Base-by-base conservation (phyloP, 306 rosid genomes). In the Potentilla sterilis region DNA sequence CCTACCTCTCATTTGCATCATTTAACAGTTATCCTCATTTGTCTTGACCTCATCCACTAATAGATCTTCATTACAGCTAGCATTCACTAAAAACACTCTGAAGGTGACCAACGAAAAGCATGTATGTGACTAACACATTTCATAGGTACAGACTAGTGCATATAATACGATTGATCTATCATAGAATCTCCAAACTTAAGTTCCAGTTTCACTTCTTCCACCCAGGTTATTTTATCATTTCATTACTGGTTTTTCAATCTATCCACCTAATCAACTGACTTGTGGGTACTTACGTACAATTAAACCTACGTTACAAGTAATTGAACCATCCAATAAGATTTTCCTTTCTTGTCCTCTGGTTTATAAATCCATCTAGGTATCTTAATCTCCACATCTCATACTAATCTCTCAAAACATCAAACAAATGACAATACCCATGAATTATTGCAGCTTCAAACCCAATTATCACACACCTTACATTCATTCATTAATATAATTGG, bases 31-130 rank as follows among this genome's bases (percentile, higher is more conserved):
- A 42, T 40, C 73, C 41, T 18, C 75, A 24, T 47, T 18, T 34
- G 5, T 69, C 54, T 62, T 34, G 78, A 62, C 51, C 75, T 46
- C 64, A 73, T 47, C 22, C 67, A 67, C 75, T 66, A 28, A 28
- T 28, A 28, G 28, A 28, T 28, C 40, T 11, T 42, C 5, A 38
- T 38, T 14, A 10, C 28, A 77, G 48, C 22, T 52, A 72, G 66
- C 38, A 19, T 37, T 19, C 62, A 0, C 64, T 19, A 49, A 70
- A 18, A 49, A 35, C 24, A 35, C 35, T 54, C n/a, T 7, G 9
- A 37, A 54, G 41, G 42, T 52, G 12, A 52, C 21, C 4, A 38
- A 34, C 9, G 37, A 54, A 19, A 35, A 38, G 14, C 12, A 12
- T n/a, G 7, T 37, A 71, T 38, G 19, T 28, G 38, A 54, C 21